Evolutionary conservation across 164 flowering plant species (phyloP), one percentile per base, ranked within the genome.

Genomic region (Umbilicus rupestris): DNA sequence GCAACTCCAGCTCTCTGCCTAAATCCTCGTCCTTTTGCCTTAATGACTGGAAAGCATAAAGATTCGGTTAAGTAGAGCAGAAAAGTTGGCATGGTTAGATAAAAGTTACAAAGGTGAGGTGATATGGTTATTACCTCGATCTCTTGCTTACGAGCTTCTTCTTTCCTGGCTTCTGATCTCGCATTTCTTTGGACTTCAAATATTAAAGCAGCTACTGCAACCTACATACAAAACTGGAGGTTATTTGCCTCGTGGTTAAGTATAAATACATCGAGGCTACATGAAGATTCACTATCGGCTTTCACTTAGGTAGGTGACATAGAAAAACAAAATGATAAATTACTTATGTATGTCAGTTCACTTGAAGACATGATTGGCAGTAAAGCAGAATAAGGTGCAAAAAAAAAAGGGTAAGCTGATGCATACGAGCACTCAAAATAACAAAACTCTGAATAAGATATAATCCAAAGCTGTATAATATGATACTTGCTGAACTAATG

Each of bases 111-210:
- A 52, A 24, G 30, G 29, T 52, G 8, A 47, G 52, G 29, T 19
- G 33, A 3, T 5, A 55, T 28, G 60, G 19, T 26, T 28, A 55
- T 22, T 64, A 88, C 97, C 89, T 83, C 74, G 26, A 90, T 9
- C 68, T 88, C 96, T 57, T 79, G 81, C 59, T 55, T 78, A 42
- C 87, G 89, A 20, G 65, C 17, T 73, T 84, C 91, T 78, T 90
- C 97, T 74, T 90, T 90, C 71, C 82, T 80, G 67, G 89, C 95
- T 82, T 90, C 96, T 64, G 93, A 82, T 69, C 82, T 76, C 44
- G 95, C 59, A 77, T 81, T 85, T 81, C 96, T 85, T 74, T 85
- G 95, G 63, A 83, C 88, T 80, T 90, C 97, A 74, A 84, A 87
- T 42, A 87, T 73, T 14, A 90, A 74, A 45, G 78, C 85, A 66